Evolutionary conservation across 2,329 filamentous ascomycete species (phyloP).

Genomic region (Zelopaecilomyces penicillatus): DNA sequence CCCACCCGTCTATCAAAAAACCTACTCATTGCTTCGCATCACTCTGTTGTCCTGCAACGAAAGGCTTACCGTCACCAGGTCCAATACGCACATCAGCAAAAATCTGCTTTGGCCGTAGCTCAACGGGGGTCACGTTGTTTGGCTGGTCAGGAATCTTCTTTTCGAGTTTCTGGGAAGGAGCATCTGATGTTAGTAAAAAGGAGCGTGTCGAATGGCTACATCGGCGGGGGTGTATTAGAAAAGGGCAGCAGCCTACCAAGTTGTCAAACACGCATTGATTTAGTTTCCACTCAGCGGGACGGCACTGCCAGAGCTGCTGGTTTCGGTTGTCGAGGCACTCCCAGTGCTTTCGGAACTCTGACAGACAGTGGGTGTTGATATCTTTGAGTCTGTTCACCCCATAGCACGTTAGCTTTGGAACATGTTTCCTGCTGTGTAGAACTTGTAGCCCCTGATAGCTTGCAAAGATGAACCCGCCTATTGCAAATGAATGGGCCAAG

Average conservation of each 20-base stretch:
- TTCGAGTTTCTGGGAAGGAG: constrained; percentile 57
- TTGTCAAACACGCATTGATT: constrained; percentile 97
- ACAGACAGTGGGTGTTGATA: constrained; percentile 89
- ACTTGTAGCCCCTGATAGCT: neutral
- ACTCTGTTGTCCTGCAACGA: constrained; percentile 21
- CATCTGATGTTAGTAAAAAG: neutral
- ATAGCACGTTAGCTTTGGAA: neutral
- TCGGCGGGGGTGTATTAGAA: neutral
- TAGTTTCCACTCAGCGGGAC: constrained; percentile 75
- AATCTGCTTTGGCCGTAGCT: constrained; percentile 59
- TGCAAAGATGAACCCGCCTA: neutral
- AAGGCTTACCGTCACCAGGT: constrained; percentile 35
- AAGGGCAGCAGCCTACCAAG: constrained; percentile 54
- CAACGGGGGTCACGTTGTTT: constrained; percentile 61
- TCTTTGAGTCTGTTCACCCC: constrained; percentile 64
- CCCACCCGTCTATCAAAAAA: constrained; percentile 11
- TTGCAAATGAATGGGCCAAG: neutral
- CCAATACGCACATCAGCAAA: constrained; percentile 46
- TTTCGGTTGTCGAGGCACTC: constrained; percentile 95
- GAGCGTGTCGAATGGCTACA: neutral
- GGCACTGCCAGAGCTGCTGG: constrained; percentile 94
- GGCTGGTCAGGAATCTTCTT: constrained; percentile 72
- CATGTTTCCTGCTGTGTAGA: constrained; percentile 9
- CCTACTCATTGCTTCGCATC: constrained; percentile 22
- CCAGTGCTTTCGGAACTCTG: constrained; percentile 90